Base-by-base conservation (phyloP, 1,284 basidiomycete species). In the Fomes fomentarius region DNA sequence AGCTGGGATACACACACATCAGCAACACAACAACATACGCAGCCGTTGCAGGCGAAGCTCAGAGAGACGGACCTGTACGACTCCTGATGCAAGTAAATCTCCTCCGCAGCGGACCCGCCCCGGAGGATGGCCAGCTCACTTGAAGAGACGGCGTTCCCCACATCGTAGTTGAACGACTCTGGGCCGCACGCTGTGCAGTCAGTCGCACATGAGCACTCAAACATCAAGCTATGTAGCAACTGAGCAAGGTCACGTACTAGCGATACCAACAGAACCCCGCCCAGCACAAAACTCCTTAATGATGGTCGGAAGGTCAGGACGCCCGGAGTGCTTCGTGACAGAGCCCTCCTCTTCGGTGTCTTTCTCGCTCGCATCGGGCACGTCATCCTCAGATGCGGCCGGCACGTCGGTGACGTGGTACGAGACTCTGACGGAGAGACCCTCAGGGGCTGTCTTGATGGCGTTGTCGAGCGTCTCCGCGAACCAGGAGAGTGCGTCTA, bases 101-200 rank as follows among this genome's bases (percentile, higher is more conserved):
- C 55, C 14, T 41, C 48, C 45, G 46, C 44, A 3, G 30, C 25
- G 19, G 46, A 43, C 31, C 26, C 45, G 31, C 50, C 55, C 6
- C 46, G 30, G 14, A 52, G 41, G 31, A 77, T 70, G 3, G 59
- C 50, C 5, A 68, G 57, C 60, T 76, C 68, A 24, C 65, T 57
- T 19, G 65, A 66, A 0, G 72, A 71, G 1, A 75, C 74, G 1
- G 71, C 69, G 44, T 71, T 73, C 10, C 74, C 63, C 6, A 73
- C 71, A 44, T 73, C 72, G 42, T 64, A 67, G 22, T 69, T 57
- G 55, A 76, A 69, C 7, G 63, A 63, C 3, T 65, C 62, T 0
- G 76, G 74, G 0, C 76, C 76, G 57, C 76, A 76, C 11, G 65
- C 69, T 69, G n/a, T 6, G 30, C 15, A 45, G 6, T 37, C 12